Evolutionary conservation across 164 flowering plant species (phyloP).

Genomic region (Malania oleifera): DNA sequence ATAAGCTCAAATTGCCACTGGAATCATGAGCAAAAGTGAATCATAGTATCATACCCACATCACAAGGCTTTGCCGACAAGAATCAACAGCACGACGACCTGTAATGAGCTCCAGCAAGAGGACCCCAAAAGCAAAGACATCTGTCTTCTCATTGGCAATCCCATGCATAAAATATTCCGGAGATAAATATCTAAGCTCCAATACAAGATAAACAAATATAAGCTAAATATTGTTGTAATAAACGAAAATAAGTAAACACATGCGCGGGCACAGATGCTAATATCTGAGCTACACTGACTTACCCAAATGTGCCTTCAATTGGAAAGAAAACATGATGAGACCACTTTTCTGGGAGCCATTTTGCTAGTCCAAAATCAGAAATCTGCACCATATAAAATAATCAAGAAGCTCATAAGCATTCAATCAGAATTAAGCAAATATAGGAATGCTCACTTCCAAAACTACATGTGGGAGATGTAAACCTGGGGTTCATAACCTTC

Average conservation of each 20-base stretch:
- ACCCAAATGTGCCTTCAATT: conserved; percentile 98
- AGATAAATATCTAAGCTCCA: conserved; percentile 64
- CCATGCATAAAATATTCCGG: conserved; percentile 99
- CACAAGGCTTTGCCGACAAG: conserved; percentile 78
- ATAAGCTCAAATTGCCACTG: not conserved
- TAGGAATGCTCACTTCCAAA: not conserved
- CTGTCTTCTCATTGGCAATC: conserved; percentile 85
- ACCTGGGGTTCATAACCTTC: conserved; percentile 79
- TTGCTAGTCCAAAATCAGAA: conserved; percentile 97
- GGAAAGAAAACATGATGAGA: conserved; percentile 74
- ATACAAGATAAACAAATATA: not conserved
- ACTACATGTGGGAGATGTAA: not conserved
- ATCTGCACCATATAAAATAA: conserved; percentile 40
- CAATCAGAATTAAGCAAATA: not conserved
- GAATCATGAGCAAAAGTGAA: too few relatives aligned
- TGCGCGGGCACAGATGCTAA: not conserved
- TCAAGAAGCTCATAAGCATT: not conserved
- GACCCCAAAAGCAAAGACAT: conserved; percentile 94
- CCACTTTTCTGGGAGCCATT: conserved; percentile 98
- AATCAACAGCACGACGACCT: conserved; percentile 88
- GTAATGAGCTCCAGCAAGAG: conserved; percentile 84
- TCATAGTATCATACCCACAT: conserved; percentile 77
- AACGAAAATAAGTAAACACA: not conserved
- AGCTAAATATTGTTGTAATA: not conserved
- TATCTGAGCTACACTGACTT: conserved; percentile 9